phyloP scores from a whole-genome alignment of 768 basidiomycete genomes.

The Pleurotus sapidus region DNA sequence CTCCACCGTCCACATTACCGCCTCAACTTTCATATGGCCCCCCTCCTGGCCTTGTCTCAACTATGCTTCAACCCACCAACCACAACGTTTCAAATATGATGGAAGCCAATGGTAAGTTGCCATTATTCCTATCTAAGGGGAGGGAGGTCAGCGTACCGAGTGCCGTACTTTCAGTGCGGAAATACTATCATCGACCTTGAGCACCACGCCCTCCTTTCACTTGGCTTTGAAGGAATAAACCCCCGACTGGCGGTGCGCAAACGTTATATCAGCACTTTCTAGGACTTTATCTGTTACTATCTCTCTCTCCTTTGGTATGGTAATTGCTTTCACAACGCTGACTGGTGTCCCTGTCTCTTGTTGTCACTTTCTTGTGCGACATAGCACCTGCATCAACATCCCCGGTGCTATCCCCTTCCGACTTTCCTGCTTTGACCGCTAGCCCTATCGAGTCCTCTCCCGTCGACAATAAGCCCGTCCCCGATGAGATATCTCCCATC shows the following conservation, averaged over 20 bases:
- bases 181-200: conserved; percentile 73
- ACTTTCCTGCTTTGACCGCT: conserved; percentile 71
- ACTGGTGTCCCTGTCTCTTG: conserved; percentile 35
- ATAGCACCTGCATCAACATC: conserved; percentile 38
- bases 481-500: conserved; percentile 24
- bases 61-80: conserved; percentile 6
- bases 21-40: conserved; percentile 47
- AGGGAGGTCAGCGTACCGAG: conserved; percentile 85
- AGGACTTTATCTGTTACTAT: conserved; percentile 20
- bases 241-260: conserved; percentile 22
- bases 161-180: conserved; percentile 89
- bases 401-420: conserved; percentile 54
- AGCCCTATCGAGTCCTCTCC: conserved; percentile 17
- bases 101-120: conserved; percentile 60
- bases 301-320: conserved; percentile 35
- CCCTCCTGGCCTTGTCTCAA: conserved; percentile 56
- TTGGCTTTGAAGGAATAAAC: conserved; percentile 36
- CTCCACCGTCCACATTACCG: conserved; percentile 28
- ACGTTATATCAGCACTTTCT: conserved; percentile 10
- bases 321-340: conserved; percentile 52
- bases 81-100: conserved; percentile 4
- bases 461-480: conserved; percentile 26
- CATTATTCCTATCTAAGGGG: conserved; percentile 60
- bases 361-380: conserved; percentile 27
- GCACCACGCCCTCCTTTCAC: conserved; percentile 25